These are phyloP conservation scores for Mucor racemosus DNA, from an alignment of 371 early-diverging fungal genomes.

Conservation along the genomic window DNA sequence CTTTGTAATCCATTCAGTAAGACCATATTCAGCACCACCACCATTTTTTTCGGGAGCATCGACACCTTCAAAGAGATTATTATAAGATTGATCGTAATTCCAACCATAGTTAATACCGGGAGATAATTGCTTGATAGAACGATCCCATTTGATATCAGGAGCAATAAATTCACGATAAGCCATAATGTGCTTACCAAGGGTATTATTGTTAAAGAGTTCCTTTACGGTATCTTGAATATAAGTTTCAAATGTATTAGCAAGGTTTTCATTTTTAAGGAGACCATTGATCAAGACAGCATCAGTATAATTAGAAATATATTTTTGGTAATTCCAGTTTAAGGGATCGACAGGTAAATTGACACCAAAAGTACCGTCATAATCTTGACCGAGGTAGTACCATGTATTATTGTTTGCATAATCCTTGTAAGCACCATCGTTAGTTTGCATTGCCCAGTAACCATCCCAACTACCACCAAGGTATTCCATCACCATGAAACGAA, in stretches of 20 bases:
- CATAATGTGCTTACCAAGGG: slow-evolving; percentile 49
- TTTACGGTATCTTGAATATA: slow-evolving; percentile 55
- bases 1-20: slow-evolving; percentile 48
- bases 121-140: slow-evolving; percentile 55
- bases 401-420: slow-evolving; percentile 46
- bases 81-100: slow-evolving; percentile 41
- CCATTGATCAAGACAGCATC: slow-evolving; percentile 54
- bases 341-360: slow-evolving; percentile 44
- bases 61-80: slow-evolving; percentile 45
- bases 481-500: slow-evolving; percentile 66
- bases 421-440: slow-evolving; percentile 61
- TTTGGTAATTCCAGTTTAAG: slow-evolving; percentile 43
- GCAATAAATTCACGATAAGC: slow-evolving; percentile 54
- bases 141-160: slow-evolving; percentile 61
- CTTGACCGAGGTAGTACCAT: slow-evolving; percentile 61
- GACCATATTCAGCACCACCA: slow-evolving; percentile 55
- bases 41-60: slow-evolving; percentile 30
- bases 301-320: slow-evolving; percentile 39
- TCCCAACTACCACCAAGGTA: slow-evolving; percentile 62
- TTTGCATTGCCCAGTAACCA: slow-evolving; percentile 58
- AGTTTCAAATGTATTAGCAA: slow-evolving; percentile 42
- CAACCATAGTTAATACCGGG: slow-evolving; percentile 57
- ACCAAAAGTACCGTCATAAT: slow-evolving; percentile 62
- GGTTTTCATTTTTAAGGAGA: slow-evolving; percentile 46
- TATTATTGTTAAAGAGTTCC: slow-evolving; percentile 55